Base-by-base conservation (phyloP, 495 filamentous ascomycete species). In the Annulohypoxylon stygium region DNA sequence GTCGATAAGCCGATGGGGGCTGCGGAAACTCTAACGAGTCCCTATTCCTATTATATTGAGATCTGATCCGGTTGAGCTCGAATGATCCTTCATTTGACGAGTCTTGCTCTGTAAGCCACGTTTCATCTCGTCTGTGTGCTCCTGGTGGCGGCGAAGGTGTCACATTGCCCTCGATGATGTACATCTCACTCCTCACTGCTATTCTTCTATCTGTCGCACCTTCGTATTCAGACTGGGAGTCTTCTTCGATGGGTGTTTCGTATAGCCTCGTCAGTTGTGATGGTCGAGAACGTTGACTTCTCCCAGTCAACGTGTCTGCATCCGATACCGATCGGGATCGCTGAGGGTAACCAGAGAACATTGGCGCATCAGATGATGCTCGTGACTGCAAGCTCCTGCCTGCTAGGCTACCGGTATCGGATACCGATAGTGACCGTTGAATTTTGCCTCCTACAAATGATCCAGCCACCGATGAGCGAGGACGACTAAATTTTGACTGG, bases 71-170 rank as follows among this genome's bases (percentile, higher is more conserved):
- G 11, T 0, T 48, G 25, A 74, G 57, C 36, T 70, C 71, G 16
- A 70, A n/a, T n/a, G 72, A 75, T 41, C 62, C 69, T 10, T 75
- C 73, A 10, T 53, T 71, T 11, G 73, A 75, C 2, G 67, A 75
- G 14, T 68, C 74, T 20, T 68, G 69, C 23, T 78, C 76, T n/a
- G 67, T 39, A 23, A 78, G 62, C 76, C 76, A 76, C 2, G 74
- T 69, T 18, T 68, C 76, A 25, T 65, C 36, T 14, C 65, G 67
- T 30, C 36, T 18, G 51, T 50, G 26, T 53, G 41, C 43, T 47
- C 20, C 63, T 0, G 43, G 14, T 1, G 57, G 48, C 30, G 62
- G 47, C 5, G 66, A 34, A 11, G 58, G 67, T 3, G 74, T 60
- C 41, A 39, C 60, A n/a, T 71, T 65, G 8, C 57, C 73, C 26